Percentiles rank a stretch among this genome's conserved stretches.
These are phyloP conservation scores for Typha latifolia DNA, from an alignment of 176 grass and related monocot species.

Conservation along the genomic window DNA sequence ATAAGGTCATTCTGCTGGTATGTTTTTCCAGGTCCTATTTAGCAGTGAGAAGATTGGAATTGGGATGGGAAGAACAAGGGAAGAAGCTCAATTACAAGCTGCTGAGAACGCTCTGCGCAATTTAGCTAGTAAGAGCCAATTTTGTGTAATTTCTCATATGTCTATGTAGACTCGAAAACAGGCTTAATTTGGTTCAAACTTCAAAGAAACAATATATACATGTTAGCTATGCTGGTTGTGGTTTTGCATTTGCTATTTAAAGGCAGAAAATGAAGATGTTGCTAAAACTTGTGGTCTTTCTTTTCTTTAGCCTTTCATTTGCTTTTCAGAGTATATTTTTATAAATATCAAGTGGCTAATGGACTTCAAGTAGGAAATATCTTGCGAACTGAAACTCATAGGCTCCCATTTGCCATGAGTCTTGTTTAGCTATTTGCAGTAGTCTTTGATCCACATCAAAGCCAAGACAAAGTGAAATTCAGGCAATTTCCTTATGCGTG, in stretches of 20 bases:
- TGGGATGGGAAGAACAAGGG: conserved; percentile 79
- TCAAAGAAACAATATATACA: too few relatives aligned
- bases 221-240: not conserved
- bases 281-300: not conserved
- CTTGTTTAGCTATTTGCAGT: not conserved
- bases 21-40: conserved; percentile 65
- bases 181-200: not conserved
- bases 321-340: too few relatives aligned
- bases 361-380: too few relatives aligned
- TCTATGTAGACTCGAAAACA: not conserved
- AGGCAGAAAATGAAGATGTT: not conserved
- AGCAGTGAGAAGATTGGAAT: conserved; percentile 84
- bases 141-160: not conserved
- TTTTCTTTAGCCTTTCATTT: too few relatives aligned
- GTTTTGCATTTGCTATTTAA: not conserved
- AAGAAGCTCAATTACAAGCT: conserved; percentile 83
- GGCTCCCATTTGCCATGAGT: too few relatives aligned
- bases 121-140: conserved; percentile 55
- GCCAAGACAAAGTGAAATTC: not conserved
- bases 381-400: too few relatives aligned
- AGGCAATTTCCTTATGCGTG: not conserved
- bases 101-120: conserved; percentile 82
- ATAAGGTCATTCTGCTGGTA: not conserved
- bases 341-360: too few relatives aligned
- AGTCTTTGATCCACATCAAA: not conserved